These are phyloP conservation scores for Trichophyton schoenleinii DNA, from an alignment of 2,329 filamentous ascomycete genomes.

Conservation along the genomic window DNA sequence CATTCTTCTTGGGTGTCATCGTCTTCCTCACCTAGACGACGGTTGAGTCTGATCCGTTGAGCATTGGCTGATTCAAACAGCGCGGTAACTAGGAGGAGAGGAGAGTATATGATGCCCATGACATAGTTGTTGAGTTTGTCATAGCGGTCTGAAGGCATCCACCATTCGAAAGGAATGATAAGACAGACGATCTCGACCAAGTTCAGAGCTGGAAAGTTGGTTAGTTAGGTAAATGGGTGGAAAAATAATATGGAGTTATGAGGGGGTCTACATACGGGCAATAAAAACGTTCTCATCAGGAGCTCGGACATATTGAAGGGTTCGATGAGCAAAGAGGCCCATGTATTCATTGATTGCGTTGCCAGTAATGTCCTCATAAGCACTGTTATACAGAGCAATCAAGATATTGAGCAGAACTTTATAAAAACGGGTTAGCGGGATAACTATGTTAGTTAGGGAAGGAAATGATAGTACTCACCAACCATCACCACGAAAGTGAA, in stretches of 20 bases:
- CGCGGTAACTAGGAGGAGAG: conserved; percentile 67
- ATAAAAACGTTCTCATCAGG: conserved; percentile 98
- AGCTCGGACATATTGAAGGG: conserved; percentile 90
- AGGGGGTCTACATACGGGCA: conserved; percentile 42
- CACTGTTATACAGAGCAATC: conserved; percentile 92
- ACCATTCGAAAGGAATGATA: conserved; percentile 82
- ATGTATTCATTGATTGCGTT: conserved; percentile 93
- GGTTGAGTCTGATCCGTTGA: conserved; percentile 56
- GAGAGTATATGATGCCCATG: conserved; percentile 76
- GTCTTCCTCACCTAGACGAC: conserved; percentile 69
- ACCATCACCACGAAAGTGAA: conserved; percentile 98
- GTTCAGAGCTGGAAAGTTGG: conserved; percentile 53
- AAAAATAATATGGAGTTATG: background rate
- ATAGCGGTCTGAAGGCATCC: conserved; percentile 64
- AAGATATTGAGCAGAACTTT: conserved; percentile 79
- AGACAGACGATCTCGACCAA: conserved; percentile 75
- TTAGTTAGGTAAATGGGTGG: background rate
- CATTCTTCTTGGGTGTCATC: conserved; percentile 85
- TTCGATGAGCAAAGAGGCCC: conserved; percentile 84
- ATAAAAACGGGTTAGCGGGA: background rate
- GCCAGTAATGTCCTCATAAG: conserved; percentile 87
- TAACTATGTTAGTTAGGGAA: background rate
- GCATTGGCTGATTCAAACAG: conserved; percentile 56
- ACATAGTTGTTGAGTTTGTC: conserved; percentile 75
- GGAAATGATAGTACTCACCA: conserved; percentile 21